Evolutionary conservation across 2,329 filamentous ascomycete genomes (phyloP).

Genomic region (Magnaporthales sp.): DNA sequence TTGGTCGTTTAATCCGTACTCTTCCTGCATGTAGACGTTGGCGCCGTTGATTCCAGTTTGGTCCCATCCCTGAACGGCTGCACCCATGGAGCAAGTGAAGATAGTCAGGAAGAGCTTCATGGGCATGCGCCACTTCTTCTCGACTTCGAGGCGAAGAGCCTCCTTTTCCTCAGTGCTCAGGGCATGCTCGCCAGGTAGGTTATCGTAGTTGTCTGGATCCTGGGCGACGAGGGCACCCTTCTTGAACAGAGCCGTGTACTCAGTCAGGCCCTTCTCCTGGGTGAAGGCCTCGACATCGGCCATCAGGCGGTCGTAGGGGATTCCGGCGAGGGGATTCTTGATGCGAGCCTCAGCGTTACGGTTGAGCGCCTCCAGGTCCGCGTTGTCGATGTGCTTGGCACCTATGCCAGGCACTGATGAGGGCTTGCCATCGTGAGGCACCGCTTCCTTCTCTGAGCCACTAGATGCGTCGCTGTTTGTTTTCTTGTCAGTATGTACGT

Average conservation of each 20-base stretch:
- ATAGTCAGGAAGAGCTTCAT: slow-evolving; percentile 57
- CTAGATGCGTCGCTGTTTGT: background rate
- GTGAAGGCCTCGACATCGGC: slow-evolving; percentile 11
- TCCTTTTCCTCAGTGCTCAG: slow-evolving; percentile 52
- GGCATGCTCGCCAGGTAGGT: slow-evolving; percentile 45
- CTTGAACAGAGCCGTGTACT: slow-evolving; percentile 49
- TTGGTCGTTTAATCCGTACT: slow-evolving; percentile 36
- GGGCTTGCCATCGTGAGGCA: background rate
- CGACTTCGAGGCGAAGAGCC: slow-evolving; percentile 50
- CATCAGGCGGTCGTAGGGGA: slow-evolving; percentile 12
- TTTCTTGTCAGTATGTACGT: background rate
- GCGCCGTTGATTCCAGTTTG: slow-evolving; percentile 57
- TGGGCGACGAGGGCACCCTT: slow-evolving; percentile 70
- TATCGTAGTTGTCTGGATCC: slow-evolving; percentile 53
- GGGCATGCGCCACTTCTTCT: slow-evolving; percentile 61
- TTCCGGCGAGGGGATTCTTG: slow-evolving; percentile 10
- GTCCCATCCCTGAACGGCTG: slow-evolving; percentile 64
- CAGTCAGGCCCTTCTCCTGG: slow-evolving; percentile 40
- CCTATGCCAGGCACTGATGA: background rate
- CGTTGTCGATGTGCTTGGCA: background rate
- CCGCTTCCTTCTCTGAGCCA: background rate
- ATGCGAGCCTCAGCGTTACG: slow-evolving; percentile 10
- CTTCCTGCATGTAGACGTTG: slow-evolving; percentile 50
- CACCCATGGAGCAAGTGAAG: slow-evolving; percentile 58
- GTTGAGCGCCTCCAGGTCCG: slow-evolving; percentile 3